These are phyloP conservation scores for Aurinia saxatilis DNA, from an alignment of 345 rosid species.

Conservation along the genomic window DNA sequence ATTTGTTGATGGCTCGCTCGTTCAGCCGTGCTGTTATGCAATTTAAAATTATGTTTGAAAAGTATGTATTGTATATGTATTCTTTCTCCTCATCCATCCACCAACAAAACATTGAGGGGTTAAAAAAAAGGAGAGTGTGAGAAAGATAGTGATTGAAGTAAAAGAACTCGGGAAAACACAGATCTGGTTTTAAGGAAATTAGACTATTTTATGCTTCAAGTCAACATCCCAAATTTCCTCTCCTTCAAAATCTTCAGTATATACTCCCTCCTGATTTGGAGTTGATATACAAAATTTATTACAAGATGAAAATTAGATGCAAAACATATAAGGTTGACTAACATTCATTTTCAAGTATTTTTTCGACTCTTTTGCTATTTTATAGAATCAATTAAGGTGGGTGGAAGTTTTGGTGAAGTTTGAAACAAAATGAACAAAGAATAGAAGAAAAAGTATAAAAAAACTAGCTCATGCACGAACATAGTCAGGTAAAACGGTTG, in stretches of 20 bases:
- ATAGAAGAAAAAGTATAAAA: too few relatives aligned
- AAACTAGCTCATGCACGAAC: too few relatives aligned
- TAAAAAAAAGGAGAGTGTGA: background rate
- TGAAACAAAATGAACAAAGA: too few relatives aligned
- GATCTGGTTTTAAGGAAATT: background rate
- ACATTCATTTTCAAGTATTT: too few relatives aligned
- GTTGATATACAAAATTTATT: too few relatives aligned
- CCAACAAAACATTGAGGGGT: background rate
- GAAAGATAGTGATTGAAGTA: constrained; percentile 21
- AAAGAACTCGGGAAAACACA: background rate
- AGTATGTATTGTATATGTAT: background rate
- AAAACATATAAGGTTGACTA: too few relatives aligned
- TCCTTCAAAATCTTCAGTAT: background rate
- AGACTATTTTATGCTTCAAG: background rate
- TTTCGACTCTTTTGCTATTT: too few relatives aligned
- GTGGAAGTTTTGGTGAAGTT: too few relatives aligned
- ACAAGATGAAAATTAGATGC: too few relatives aligned
- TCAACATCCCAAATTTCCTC: constrained; percentile 3
- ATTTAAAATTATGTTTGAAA: background rate
- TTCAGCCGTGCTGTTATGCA: constrained; percentile 9
- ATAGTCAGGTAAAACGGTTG: too few relatives aligned
- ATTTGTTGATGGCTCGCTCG: constrained; percentile 2
- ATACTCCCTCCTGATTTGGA: too few relatives aligned
- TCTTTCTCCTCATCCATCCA: constrained; percentile 2
- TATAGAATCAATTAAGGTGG: too few relatives aligned